Conservation (phyloP, 1,284 basidiomycete species). For the Cutaneotrichosporon daszewskae region DNA sequence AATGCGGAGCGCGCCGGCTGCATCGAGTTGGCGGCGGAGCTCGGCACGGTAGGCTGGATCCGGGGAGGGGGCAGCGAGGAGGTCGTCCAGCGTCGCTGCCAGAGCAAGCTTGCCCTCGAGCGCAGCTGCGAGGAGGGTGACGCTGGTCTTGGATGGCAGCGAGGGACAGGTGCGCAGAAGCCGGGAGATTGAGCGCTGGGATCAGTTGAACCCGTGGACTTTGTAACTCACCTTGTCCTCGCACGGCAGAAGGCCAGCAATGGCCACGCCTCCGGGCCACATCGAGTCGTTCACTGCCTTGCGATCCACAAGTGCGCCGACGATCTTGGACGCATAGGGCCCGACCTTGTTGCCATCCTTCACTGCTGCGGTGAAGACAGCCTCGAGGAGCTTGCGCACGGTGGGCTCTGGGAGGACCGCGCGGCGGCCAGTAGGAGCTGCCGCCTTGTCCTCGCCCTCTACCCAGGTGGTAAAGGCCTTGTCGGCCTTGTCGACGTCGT, state of each 20-base stretch:
- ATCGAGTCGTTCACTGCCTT: slow-evolving; percentile 33
- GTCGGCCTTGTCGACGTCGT: slow-evolving; percentile 14
- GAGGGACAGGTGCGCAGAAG: slow-evolving; percentile 21
- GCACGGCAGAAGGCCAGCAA: slow-evolving; percentile 29
- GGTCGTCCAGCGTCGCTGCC: slow-evolving; percentile 22
- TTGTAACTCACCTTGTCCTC: slow-evolving; percentile 39
- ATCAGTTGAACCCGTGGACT: slow-evolving; percentile 9
- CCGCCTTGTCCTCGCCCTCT: slow-evolving; percentile 12
- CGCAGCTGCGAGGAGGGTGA: slow-evolving; percentile 26
- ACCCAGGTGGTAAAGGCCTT: slow-evolving; percentile 15
- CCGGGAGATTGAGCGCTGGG: slow-evolving; percentile 6
- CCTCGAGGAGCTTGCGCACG: slow-evolving; percentile 10
- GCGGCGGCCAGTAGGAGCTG: not conserved
- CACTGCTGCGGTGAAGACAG: slow-evolving; percentile 25
- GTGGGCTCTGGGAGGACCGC: slow-evolving; percentile 6
- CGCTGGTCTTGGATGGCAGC: slow-evolving; percentile 29
- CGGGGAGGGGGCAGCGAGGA: slow-evolving; percentile 31
- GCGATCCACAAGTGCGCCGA: slow-evolving; percentile 26
- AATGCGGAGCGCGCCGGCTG: slow-evolving; percentile 31
- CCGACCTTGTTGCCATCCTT: slow-evolving; percentile 15
- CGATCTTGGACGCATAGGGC: slow-evolving; percentile 27
- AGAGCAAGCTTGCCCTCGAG: slow-evolving; percentile 14
- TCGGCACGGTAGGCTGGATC: slow-evolving; percentile 38
- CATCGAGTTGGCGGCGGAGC: slow-evolving; percentile 26
- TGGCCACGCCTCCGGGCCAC: slow-evolving; percentile 33